Conservation (phyloP, 768 basidiomycete species). For the Exidia glandulosa region DNA sequence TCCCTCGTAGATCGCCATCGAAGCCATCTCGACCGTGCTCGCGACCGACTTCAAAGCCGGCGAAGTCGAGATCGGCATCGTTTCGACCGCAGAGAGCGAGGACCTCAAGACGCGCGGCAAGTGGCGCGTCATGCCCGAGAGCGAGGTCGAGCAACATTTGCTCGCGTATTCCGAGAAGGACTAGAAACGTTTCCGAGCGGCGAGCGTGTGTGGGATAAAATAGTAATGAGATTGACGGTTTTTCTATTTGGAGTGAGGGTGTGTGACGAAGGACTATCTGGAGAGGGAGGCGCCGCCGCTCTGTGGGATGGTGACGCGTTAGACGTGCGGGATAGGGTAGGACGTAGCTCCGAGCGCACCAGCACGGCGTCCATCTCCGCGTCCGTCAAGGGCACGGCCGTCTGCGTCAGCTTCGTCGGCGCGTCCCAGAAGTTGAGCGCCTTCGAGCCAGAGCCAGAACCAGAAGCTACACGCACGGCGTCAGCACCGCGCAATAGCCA, state of each 20-base stretch:
- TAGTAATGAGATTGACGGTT: background rate
- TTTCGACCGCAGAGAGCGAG: constrained; percentile 68
- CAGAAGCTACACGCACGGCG: too few relatives aligned
- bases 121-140: constrained; percentile 72
- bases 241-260: background rate
- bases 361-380: constrained; percentile 55
- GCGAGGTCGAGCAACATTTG: constrained; percentile 68
- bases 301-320: constrained; percentile 1
- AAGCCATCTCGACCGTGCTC: constrained; percentile 87
- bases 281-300: constrained; percentile 62
- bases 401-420: constrained; percentile 40
- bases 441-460: constrained; percentile 8
- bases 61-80: constrained; percentile 94
- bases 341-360: constrained; percentile 30
- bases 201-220: background rate
- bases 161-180: constrained; percentile 87
- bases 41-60: constrained; percentile 92
- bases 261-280: constrained; percentile 11
- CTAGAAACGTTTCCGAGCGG: constrained; percentile 39
- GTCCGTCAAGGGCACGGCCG: constrained; percentile 36
- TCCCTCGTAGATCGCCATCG: constrained; percentile 85
- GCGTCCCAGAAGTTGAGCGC: constrained; percentile 53
- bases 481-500: too few relatives aligned
- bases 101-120: constrained; percentile 54
- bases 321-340: constrained; percentile 1